phyloP scores from a whole-genome alignment of 1,284 basidiomycete genomes.

The Chondrostereum purpureum region DNA sequence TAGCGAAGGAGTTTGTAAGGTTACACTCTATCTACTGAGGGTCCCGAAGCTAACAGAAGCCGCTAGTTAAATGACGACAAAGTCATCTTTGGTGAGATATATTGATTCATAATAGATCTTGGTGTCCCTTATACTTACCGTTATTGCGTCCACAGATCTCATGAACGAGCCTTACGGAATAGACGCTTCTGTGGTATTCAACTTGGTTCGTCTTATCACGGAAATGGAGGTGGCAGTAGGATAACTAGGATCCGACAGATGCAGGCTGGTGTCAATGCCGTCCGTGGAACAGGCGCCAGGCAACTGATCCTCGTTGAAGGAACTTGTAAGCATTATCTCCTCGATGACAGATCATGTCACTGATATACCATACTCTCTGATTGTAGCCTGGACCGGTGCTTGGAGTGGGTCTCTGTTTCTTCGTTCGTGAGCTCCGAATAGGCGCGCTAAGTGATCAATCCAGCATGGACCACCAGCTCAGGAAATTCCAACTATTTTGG shows the following conservation, averaged over 20 bases:
- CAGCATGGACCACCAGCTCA: constrained; percentile 46
- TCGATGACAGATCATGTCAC: too few relatives aligned
- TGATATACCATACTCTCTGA: too few relatives aligned
- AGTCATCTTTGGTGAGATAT: constrained; percentile 47
- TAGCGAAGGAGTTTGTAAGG: constrained; percentile 46
- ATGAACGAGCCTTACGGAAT: constrained; percentile 61
- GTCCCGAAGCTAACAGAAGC: not conserved
- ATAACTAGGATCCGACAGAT: too few relatives aligned
- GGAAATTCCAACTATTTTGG: constrained; percentile 50
- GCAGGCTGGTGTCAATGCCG: constrained; percentile 58
- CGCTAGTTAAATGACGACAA: constrained; percentile 34
- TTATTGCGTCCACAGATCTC: constrained; percentile 39
- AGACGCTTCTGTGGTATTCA: constrained; percentile 37
- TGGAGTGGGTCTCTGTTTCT: constrained; percentile 32
- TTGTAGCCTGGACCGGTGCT: constrained; percentile 38
- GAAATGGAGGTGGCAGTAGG: too few relatives aligned
- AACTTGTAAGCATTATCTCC: constrained; percentile 36
- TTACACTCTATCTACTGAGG: constrained; percentile 12
- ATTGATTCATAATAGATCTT: not conserved
- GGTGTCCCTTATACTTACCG: constrained; percentile 2
- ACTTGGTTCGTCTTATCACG: constrained; percentile 31
- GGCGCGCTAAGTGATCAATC: too few relatives aligned
- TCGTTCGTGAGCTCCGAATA: not conserved
- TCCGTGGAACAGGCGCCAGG: constrained; percentile 47
- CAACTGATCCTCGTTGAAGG: constrained; percentile 51